phyloP scores from a whole-genome alignment of 257 asterid genomes.

The Solanum pennellii region DNA sequence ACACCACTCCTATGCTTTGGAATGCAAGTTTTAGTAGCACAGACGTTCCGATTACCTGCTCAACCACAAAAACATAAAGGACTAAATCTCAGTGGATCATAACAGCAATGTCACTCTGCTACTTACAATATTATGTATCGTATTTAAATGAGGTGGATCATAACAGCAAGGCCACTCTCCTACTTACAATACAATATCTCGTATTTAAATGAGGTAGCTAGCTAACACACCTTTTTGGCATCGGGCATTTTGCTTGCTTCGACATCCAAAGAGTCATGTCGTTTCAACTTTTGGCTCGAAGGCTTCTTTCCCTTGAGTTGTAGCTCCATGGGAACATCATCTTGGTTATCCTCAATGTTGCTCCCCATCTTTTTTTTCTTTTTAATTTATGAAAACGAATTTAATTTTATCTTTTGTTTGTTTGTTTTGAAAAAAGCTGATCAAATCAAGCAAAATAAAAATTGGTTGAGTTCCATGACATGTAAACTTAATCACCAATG shows the following conservation, averaged over 20 bases:
- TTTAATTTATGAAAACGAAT: not conserved
- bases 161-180: not conserved
- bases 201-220: not conserved
- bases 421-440: not conserved
- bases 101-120: not conserved
- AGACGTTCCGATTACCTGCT: not conserved
- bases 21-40: slow-evolving; percentile 17
- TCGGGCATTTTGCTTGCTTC: not conserved
- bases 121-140: not conserved
- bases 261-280: not conserved
- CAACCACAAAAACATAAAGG: not conserved
- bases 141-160: not conserved
- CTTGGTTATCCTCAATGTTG: not conserved
- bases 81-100: not conserved
- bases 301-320: not conserved
- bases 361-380: not conserved
- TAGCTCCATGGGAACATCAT: not conserved
- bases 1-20: slow-evolving; percentile 25
- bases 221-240: not conserved
- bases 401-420: not conserved
- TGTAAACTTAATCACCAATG: not conserved
- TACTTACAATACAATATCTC: not conserved
- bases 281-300: not conserved
- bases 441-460: not conserved
- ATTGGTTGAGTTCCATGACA: not conserved